A percentile compares a stretch with the other conserved stretches of the same genome.
Conservation (phyloP, 2,329 filamentous ascomycete species). For the Claviceps monticola region DNA sequence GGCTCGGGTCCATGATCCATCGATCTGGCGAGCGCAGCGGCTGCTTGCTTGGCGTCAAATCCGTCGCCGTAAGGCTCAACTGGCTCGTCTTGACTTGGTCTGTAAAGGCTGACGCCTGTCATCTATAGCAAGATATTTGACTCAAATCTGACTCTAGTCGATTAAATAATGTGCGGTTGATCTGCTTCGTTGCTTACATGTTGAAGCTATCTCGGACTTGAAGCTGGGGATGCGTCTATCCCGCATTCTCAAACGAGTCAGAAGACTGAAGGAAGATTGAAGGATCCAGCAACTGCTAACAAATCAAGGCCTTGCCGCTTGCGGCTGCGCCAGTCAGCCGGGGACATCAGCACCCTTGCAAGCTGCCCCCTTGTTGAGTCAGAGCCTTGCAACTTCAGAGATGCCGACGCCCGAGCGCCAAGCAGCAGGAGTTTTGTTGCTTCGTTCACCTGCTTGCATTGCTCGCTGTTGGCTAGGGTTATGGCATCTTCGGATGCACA, state of each 20-base stretch:
- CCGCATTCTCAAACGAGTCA: not conserved
- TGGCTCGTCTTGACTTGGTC: not conserved
- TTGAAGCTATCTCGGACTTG: not conserved
- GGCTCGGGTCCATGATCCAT: not conserved
- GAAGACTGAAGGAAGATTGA: not conserved
- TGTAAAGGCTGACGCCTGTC: not conserved
- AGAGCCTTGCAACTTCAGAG: too few relatives aligned
- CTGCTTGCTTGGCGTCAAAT: not conserved
- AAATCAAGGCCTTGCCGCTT: not conserved
- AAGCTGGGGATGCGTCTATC: not conserved
- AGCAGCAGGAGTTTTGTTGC: too few relatives aligned
- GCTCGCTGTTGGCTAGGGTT: too few relatives aligned
- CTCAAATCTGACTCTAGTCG: too few relatives aligned
- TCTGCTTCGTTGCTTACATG: too few relatives aligned
- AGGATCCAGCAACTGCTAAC: not conserved
- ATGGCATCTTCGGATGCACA: too few relatives aligned
- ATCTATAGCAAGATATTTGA: too few relatives aligned
- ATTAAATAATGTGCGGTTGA: too few relatives aligned
- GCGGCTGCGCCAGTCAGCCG: not conserved
- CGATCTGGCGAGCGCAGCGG: not conserved
- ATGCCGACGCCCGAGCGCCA: too few relatives aligned
- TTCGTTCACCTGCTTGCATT: too few relatives aligned
- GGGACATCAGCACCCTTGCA: not conserved
- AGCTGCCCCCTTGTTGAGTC: too few relatives aligned
- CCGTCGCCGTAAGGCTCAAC: not conserved